Evolutionary conservation across 345 rosid species (phyloP), one percentile per base, ranked within the genome.

Genomic region (Arabis alpina): DNA sequence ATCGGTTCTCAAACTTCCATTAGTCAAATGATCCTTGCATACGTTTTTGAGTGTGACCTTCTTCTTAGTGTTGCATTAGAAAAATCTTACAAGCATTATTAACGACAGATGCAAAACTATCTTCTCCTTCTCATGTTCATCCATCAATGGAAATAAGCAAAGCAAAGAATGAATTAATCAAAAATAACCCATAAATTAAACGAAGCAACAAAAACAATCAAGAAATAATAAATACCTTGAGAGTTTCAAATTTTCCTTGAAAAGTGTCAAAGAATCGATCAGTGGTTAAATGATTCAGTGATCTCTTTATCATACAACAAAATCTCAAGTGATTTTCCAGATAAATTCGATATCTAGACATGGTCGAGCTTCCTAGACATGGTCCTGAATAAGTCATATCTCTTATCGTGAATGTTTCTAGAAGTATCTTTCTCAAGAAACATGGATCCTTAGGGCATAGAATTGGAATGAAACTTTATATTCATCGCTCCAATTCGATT

Each of bases 331-430:
- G 90, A 85, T 81, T 61, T 90, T 40, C 90, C 89, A 0, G 88
- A 88, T 30, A 93, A 61, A 69, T 75, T 79, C 1, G 96, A 66
- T 23, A 90, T 45, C 79, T 90, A 93, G n/a, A n/a, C n/a, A 70
- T 92, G 83, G 82, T 93, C 97, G 8, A 93, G 82, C 73, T 70
- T 88, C 58, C 93, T 96, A 0, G 98, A 90, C 90, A 91, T 87
- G 15, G 98, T 93, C 62, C 90, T 90, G 84, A 93, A 90, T 4
- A 96, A 78, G 77, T 93, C 92, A 71, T 54, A 90, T 57, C 96
- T 77, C 25, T 64, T 83, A 69, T 90, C 97, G 14, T 76, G 13
- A 63, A 54, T 49, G 68, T 55, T 16, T 85, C 82, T 81, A 75
- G 73, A 43, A 5, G 69, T n/a, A 10, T 79, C 60, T 34, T 64